Evolutionary conservation across 371 early-diverging fungal genomes (phyloP).

Genomic region (Mucor irregularis): DNA sequence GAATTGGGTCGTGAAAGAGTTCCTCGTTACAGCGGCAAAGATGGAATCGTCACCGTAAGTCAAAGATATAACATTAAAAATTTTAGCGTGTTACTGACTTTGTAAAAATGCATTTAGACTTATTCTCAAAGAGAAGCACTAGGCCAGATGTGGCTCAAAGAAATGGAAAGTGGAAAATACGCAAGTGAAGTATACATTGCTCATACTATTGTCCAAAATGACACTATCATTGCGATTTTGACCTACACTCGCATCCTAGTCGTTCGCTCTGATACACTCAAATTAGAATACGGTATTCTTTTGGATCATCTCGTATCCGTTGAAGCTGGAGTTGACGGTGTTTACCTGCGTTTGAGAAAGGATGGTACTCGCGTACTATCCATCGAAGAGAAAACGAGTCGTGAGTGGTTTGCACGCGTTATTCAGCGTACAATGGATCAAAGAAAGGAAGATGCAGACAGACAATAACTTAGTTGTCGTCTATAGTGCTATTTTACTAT

Average conservation of each 20-base stretch:
- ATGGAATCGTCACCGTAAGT: slow-evolving; percentile 72
- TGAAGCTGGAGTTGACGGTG: slow-evolving; percentile 3
- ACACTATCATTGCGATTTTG: slow-evolving; percentile 65
- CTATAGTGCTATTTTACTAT: neutral
- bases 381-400: slow-evolving; percentile 20
- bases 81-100: neutral
- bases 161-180: slow-evolving; percentile 76
- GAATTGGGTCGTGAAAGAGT: slow-evolving; percentile 72
- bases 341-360: slow-evolving; percentile 20
- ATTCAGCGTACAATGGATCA: slow-evolving; percentile 10
- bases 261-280: slow-evolving; percentile 56
- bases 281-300: slow-evolving; percentile 59
- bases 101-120: slow-evolving; percentile 29
- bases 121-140: slow-evolving; percentile 86
- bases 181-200: slow-evolving; percentile 84
- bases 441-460: slow-evolving; percentile 14
- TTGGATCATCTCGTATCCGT: slow-evolving; percentile 21
- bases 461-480: too few species aligned
- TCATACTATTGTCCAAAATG: slow-evolving; percentile 57
- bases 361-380: neutral
- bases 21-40: slow-evolving; percentile 86
- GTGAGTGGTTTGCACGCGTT: slow-evolving; percentile 22
- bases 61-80: neutral
- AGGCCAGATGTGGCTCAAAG: slow-evolving; percentile 90
- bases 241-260: slow-evolving; percentile 66